A percentile compares a stretch with the other conserved stretches of the same genome.
Conservation (phyloP, 768 basidiomycete species). For the Podaxis pistillaris region DNA sequence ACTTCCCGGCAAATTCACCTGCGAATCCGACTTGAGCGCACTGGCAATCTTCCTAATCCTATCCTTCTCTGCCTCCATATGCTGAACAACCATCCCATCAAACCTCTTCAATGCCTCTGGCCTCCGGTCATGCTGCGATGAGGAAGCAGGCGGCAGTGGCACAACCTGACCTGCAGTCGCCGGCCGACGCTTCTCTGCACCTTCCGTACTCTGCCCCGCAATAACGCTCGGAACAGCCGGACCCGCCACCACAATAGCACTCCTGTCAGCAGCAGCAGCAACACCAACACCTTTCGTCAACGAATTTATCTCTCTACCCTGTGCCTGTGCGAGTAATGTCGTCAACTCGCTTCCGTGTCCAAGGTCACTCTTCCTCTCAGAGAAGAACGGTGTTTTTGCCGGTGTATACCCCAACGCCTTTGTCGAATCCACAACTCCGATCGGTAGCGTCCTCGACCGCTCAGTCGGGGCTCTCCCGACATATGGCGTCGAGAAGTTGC, state of each 20-base stretch:
- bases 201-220: slow-evolving; percentile 7
- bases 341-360: slow-evolving; percentile 33
- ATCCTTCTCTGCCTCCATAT: slow-evolving; percentile 83
- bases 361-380: slow-evolving; percentile 40
- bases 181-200: slow-evolving; percentile 17
- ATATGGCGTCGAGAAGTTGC: slow-evolving; percentile 71
- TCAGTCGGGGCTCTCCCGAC: slow-evolving; percentile 39
- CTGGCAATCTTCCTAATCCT: slow-evolving; percentile 74
- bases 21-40: slow-evolving; percentile 29
- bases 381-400: slow-evolving; percentile 42
- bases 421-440: slow-evolving; percentile 33
- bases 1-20: slow-evolving; percentile 12
- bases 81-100: slow-evolving; percentile 78
- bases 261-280: not conserved
- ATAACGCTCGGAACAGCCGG: not conserved
- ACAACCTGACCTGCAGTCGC: slow-evolving; percentile 31
- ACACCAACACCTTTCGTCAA: slow-evolving; percentile 15
- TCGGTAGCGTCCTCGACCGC: slow-evolving; percentile 27
- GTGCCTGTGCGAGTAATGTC: slow-evolving; percentile 10
- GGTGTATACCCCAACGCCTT: slow-evolving; percentile 56
- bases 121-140: slow-evolving; percentile 31
- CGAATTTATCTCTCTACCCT: not conserved
- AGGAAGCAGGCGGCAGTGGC: slow-evolving; percentile 18
- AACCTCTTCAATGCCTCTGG: slow-evolving; percentile 63
- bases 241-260: not conserved